Conservation (phyloP, 228 moss, liverwort and hornwort species). For the Sphagnum magellanicum region DNA sequence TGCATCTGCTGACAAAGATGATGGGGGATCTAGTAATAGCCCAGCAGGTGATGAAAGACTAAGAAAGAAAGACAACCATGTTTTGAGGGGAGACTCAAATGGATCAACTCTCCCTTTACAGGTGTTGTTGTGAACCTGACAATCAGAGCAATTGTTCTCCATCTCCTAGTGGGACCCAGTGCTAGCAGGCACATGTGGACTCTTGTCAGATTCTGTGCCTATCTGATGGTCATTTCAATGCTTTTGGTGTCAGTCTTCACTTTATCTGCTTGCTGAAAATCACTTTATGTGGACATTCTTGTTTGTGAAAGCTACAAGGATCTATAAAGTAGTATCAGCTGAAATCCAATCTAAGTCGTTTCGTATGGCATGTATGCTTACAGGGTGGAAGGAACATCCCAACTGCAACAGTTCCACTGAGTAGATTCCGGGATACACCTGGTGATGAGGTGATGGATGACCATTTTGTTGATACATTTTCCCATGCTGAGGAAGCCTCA, state of each 20-base stretch:
- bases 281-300: too few relatives aligned
- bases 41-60: conserved; percentile 11
- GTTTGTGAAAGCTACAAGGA: too few relatives aligned
- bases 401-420: conserved; percentile 38
- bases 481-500: conserved; percentile 37
- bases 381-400: conserved; percentile 42
- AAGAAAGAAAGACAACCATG: conserved; percentile 26
- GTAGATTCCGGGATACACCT: conserved; percentile 60
- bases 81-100: conserved; percentile 31
- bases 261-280: too few relatives aligned
- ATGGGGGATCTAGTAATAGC: conserved; percentile 33
- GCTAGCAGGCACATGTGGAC: too few relatives aligned
- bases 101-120: conserved; percentile 42
- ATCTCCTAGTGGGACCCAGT: too few relatives aligned
- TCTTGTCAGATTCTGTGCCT: too few relatives aligned
- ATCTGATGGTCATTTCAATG: too few relatives aligned
- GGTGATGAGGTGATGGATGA: conserved; percentile 58
- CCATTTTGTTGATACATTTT: conserved; percentile 33
- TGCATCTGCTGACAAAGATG: conserved; percentile 19
- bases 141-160: too few relatives aligned
- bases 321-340: too few relatives aligned
- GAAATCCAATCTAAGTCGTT: too few relatives aligned
- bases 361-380: background rate
- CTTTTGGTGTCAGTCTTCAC: too few relatives aligned
- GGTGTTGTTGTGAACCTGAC: conserved; percentile 15